Conservation (phyloP, 208 protist genomes). For the Crithidia fasciculata region DNA sequence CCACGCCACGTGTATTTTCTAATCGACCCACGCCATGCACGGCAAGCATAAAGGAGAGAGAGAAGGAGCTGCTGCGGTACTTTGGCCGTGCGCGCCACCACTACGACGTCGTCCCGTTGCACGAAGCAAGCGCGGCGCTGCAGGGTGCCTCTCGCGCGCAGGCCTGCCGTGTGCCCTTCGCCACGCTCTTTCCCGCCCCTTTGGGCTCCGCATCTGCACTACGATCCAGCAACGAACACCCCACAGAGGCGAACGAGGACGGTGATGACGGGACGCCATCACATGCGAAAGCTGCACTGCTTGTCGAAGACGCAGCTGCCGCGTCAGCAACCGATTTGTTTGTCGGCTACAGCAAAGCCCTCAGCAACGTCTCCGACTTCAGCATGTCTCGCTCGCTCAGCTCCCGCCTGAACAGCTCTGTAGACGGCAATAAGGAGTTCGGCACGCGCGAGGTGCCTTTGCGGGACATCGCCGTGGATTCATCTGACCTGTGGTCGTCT, state of each 20-base stretch:
- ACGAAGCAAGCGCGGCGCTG: slow-evolving; percentile 17
- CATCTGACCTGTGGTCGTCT: slow-evolving; percentile 25
- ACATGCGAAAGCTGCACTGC: background rate
- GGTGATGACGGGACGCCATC: background rate
- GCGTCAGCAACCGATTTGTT: slow-evolving; percentile 11
- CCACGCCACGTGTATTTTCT: no score
- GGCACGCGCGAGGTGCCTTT: slow-evolving; percentile 25
- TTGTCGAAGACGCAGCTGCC: background rate
- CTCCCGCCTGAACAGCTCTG: slow-evolving; percentile 40
- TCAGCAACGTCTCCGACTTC: slow-evolving; percentile 6
- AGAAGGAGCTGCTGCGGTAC: slow-evolving; percentile 33
- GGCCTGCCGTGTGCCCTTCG: slow-evolving; percentile 23
- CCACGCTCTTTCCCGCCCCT: slow-evolving; percentile 27
- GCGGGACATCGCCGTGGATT: slow-evolving; percentile 37
- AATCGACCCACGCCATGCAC: background rate
- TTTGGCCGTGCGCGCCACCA: slow-evolving; percentile 26
- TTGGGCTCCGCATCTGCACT: background rate
- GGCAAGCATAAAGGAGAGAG: slow-evolving; percentile 1
- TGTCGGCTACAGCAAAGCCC: background rate
- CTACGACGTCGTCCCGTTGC: slow-evolving; percentile 16
- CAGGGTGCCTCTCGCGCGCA: slow-evolving; percentile 25
- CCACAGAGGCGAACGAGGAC: background rate
- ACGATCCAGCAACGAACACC: background rate
- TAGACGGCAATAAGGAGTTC: slow-evolving; percentile 53
- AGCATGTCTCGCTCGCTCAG: slow-evolving; percentile 37